A percentile compares a stretch with the other conserved stretches of the same genome.
Evolutionary conservation across 129 eudicot genomes (phyloP).

Genomic region (Flaveria brownii): DNA sequence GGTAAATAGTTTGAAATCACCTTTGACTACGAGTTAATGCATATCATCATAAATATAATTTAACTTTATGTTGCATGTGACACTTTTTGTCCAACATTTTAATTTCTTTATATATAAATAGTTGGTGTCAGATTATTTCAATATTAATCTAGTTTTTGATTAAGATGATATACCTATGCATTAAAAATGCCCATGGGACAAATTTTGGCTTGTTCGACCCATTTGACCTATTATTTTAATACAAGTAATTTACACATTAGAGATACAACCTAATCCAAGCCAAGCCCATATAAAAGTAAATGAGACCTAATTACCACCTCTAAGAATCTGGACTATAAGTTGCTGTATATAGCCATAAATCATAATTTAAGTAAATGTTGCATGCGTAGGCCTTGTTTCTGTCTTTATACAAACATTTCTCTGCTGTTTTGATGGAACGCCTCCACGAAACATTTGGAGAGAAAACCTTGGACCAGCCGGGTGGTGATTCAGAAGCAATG

Average conservation of each 20-base stretch:
- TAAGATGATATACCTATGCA: neutral
- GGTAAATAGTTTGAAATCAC: neutral
- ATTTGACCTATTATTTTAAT: neutral
- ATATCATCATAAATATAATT: neutral
- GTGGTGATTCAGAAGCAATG: conserved; percentile 64
- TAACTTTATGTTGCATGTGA: neutral
- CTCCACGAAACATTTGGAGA: conserved; percentile 59
- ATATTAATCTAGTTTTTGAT: neutral
- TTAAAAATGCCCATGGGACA: neutral
- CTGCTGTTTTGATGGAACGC: conserved; percentile 55
- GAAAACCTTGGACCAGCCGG: conserved; percentile 38
- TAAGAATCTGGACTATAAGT: neutral
- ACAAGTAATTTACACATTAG: neutral
- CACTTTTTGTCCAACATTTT: neutral
- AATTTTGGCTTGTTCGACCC: neutral
- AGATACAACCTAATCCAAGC: neutral
- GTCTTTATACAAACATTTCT: conserved; percentile 70
- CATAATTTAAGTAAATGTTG: neutral
- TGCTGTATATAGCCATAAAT: neutral
- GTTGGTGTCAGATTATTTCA: neutral
- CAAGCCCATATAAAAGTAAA: neutral
- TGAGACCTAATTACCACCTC: neutral
- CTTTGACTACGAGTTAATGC: neutral
- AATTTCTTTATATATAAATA: neutral
- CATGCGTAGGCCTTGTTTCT: conserved; percentile 66